Conservation (phyloP, 441 rosid species). For the Aleurites moluccanus region DNA sequence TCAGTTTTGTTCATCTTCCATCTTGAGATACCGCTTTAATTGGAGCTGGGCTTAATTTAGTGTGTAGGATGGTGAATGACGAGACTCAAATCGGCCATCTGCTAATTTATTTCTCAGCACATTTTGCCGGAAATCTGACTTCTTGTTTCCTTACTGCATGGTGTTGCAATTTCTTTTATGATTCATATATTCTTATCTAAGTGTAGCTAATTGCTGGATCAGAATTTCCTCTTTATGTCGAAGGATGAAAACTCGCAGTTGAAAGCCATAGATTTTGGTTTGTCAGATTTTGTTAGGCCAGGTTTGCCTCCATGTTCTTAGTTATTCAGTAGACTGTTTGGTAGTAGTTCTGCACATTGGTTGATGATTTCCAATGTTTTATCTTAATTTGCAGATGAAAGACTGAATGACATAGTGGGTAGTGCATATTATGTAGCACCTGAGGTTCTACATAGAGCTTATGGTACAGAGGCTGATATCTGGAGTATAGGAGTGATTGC, state of each 20-base stretch:
- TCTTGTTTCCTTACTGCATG: neutral
- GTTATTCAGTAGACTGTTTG: slow-evolving; percentile 10
- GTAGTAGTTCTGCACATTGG: slow-evolving; percentile 3
- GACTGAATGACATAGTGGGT: slow-evolving; percentile 96
- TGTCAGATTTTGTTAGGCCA: slow-evolving; percentile 95
- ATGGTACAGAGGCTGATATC: slow-evolving; percentile 91
- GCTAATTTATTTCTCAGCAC: neutral
- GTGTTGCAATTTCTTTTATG: slow-evolving; percentile 13
- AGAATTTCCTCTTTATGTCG: slow-evolving; percentile 82
- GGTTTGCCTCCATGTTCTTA: slow-evolving; percentile 42
- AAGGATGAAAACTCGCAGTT: slow-evolving; percentile 78
- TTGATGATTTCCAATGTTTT: slow-evolving; percentile 7
- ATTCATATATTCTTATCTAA: slow-evolving; percentile 30
- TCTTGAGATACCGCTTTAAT: neutral
- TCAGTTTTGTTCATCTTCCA: neutral
- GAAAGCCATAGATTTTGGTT: slow-evolving; percentile 96
- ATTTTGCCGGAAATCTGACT: slow-evolving; percentile 9
- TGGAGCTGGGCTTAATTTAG: neutral
- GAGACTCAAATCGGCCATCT: neutral
- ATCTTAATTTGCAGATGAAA: slow-evolving; percentile 65
- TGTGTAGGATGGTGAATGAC: neutral
- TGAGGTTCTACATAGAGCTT: slow-evolving; percentile 93
- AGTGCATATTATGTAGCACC: slow-evolving; percentile 99
- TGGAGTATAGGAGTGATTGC: slow-evolving; percentile 99
- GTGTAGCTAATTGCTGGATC: slow-evolving; percentile 45